Percentiles rank a stretch among this genome's conserved stretches.
Conservation (phyloP, 179 eudicot species). For the Drosera spatulata region DNA sequence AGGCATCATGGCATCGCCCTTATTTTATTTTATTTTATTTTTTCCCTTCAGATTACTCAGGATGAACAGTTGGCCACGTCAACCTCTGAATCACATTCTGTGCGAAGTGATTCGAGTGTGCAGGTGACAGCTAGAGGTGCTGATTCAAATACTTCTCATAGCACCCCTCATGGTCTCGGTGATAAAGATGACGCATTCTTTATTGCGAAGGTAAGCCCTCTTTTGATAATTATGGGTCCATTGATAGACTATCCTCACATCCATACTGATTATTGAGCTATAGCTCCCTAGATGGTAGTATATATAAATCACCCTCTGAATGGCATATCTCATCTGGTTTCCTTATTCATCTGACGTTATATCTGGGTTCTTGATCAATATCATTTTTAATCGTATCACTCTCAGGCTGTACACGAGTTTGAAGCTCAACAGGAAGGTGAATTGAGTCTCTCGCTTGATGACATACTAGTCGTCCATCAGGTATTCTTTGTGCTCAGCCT, state of each 20-base stretch:
- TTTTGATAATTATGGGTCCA: not conserved
- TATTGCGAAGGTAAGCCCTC: constrained; percentile 54
- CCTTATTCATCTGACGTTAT: not conserved
- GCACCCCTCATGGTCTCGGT: constrained; percentile 13
- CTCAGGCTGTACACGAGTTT: constrained; percentile 65
- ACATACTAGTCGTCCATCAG: constrained; percentile 62
- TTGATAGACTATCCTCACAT: not conserved
- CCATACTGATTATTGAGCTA: not conserved
- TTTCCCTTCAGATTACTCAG: constrained; percentile 39
- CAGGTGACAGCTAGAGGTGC: constrained; percentile 11
- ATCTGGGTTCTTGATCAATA: not conserved
- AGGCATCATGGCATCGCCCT: constrained; percentile 1
- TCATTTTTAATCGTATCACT: not conserved
- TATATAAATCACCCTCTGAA: not conserved
- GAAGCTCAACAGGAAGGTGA: constrained; percentile 79
- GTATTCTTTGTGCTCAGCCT: constrained; percentile 12
- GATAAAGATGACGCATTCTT: constrained; percentile 27
- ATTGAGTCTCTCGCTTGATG: constrained; percentile 48
- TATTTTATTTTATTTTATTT: constrained; percentile 2
- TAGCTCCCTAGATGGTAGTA: not conserved
- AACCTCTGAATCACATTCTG: constrained; percentile 15
- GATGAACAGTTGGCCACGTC: constrained; percentile 36
- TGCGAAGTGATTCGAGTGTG: constrained; percentile 14
- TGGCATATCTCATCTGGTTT: not conserved
- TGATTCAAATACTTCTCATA: constrained; percentile 11